Evolutionary conservation across 2,329 filamentous ascomycete genomes (phyloP), one percentile per base, ranked within the genome.

Genomic region (Cladosporium colombiae): DNA sequence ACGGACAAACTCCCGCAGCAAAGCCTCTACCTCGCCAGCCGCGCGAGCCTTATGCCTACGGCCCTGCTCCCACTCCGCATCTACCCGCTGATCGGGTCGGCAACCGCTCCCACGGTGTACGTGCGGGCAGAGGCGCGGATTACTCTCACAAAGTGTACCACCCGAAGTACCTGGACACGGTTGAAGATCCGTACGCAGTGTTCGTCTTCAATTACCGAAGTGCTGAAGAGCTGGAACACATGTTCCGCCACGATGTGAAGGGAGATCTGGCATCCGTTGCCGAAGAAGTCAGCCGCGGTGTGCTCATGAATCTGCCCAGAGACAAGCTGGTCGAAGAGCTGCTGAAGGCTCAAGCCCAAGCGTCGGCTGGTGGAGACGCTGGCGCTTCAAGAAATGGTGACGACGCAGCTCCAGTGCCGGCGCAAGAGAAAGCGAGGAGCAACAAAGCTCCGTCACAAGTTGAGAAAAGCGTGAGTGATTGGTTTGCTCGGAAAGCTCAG

Each of bases 121-220:
- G 74, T 18, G 72, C 71, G 0, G 79, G 80, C 14, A 72, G 72
- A 62, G 79, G 77, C 1, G 74, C 72, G 1, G 65, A 71, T 18
- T 82, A 82, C 65, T 68, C 71, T 1, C 81, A 83, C 67, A 70
- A 71, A 0, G 68, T 76, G 0, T 72, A 72, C 1, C 68, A 76
- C 4, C 81, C 81, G 2, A 71, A 75, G 46, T 83, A 83, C 66
- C 50, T 82, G 5, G 81, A 83, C 68, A 62, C 67, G 0, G 74
- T 79, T 70, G 68, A 74, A 16, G 63, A 68, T 55, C 78, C 79
- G 27, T 83, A 81, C 66, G 81, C 81, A 0, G 78, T 83, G 13
- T 83, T 83, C 70, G 75, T 76, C n/a, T 83, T 83, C 76, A 80
- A 80, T 62, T 83, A 82, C 66, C 76, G 81, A 2, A 77, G 74